Percentiles rank a stretch among this genome's conserved stretches.
Evolutionary conservation across 768 basidiomycete genomes (phyloP).

Genomic region (Leccinellum luteum): DNA sequence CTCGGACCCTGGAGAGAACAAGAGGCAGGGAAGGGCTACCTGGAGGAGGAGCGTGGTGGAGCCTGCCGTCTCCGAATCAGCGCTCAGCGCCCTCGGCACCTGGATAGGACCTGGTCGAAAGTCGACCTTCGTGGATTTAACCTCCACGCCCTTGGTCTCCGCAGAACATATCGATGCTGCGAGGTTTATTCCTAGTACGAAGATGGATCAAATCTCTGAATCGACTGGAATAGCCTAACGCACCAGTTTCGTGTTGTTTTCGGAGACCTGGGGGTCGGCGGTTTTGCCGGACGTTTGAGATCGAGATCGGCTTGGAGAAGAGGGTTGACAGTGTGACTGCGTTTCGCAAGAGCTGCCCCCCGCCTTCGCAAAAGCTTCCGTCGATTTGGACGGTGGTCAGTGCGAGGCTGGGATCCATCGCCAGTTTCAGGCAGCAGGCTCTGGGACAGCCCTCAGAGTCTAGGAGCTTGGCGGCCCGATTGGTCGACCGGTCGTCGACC

Average conservation of each 20-base stretch:
- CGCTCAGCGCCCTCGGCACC: conserved; percentile 40
- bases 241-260: conserved; percentile 71
- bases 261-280: conserved; percentile 64
- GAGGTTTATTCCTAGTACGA: conserved; percentile 55
- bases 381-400: conserved; percentile 33
- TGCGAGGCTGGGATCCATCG: conserved; percentile 1
- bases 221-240: background rate
- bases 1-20: conserved; percentile 42
- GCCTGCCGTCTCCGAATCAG: conserved; percentile 60
- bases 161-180: conserved; percentile 61
- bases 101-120: conserved; percentile 52
- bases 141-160: conserved; percentile 49
- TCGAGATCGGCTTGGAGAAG: conserved; percentile 54
- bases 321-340: conserved; percentile 64
- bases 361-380: conserved; percentile 49
- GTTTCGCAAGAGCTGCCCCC: conserved; percentile 75
- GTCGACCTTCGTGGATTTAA: conserved; percentile 51
- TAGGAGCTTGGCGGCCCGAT: background rate
- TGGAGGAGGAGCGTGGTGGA: conserved; percentile 72
- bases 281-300: conserved; percentile 58
- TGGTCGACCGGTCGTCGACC: background rate
- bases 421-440: background rate
- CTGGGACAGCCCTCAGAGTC: no score
- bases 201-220: background rate
- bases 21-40: conserved; percentile 63